These are phyloP conservation scores for Capsella rubella DNA, from an alignment of 441 rosid species.

Conservation along the genomic window DNA sequence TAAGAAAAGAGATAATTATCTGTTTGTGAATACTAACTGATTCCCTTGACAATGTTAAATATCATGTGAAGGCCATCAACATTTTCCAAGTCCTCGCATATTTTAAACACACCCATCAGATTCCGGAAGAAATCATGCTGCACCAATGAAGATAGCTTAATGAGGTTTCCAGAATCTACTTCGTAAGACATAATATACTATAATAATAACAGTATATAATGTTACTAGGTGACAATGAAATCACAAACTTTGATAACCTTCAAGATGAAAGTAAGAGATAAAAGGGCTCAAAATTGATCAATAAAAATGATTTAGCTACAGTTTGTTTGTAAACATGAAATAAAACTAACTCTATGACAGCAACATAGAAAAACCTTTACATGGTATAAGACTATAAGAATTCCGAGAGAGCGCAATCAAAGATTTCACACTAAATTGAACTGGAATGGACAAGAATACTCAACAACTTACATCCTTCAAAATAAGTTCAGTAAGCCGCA, in stretches of 20 bases:
- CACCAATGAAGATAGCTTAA: conserved; percentile 42
- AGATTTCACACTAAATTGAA: conserved; percentile 22
- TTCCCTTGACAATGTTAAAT: conserved; percentile 91
- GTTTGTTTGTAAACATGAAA: conserved; percentile 24
- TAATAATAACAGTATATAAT: conserved; percentile 2
- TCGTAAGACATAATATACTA: conserved; percentile 9
- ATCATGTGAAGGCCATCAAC: conserved; percentile 95
- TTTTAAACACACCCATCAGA: conserved; percentile 83
- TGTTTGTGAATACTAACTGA: conserved; percentile 64
- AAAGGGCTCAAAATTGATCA: conserved; percentile 17
- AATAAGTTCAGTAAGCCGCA: conserved; percentile 82
- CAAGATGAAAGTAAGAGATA: conserved; percentile 12
- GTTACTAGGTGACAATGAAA: conserved; percentile 17
- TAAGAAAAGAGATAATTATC: conserved; percentile 26
- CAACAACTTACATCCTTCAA: conserved; percentile 80
- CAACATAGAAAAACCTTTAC: neutral
- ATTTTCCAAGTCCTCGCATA: conserved; percentile 91
- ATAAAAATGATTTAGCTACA: conserved; percentile 24
- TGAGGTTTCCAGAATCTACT: conserved; percentile 25
- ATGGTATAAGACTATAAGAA: conserved; percentile 7
- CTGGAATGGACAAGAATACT: conserved; percentile 17
- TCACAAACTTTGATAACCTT: conserved; percentile 20
- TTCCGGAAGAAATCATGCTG: conserved; percentile 92
- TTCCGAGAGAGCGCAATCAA: conserved; percentile 6
- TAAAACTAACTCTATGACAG: conserved; percentile 7